phyloP scores from a whole-genome alignment of 2,329 filamentous ascomycete genomes.

The Calonectria honghensis region DNA sequence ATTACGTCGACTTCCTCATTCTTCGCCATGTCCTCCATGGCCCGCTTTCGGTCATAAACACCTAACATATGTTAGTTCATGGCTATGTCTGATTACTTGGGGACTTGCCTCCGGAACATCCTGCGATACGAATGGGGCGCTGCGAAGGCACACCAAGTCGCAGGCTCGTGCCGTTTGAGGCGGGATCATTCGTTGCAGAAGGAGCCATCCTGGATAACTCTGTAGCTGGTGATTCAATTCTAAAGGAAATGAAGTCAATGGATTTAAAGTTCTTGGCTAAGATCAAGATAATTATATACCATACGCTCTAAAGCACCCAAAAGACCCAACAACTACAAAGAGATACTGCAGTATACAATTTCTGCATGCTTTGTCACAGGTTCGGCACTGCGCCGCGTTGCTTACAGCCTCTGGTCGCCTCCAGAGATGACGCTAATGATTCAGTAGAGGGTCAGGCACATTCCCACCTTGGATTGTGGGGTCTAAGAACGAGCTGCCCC shows the following conservation, averaged over 20 bases:
- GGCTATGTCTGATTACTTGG: too few species aligned
- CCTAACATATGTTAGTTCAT: constrained; percentile 45
- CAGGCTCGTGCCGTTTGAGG: constrained; percentile 36
- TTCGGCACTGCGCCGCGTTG: constrained; percentile 22
- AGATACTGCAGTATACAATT: neutral
- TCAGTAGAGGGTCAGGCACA: constrained; percentile 31
- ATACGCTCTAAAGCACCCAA: constrained; percentile 29
- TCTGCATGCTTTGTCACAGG: constrained; percentile 19
- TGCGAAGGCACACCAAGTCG: constrained; percentile 44
- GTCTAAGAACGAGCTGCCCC: neutral
- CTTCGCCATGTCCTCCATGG: constrained; percentile 53
- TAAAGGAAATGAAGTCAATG: neutral
- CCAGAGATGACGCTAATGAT: constrained; percentile 41
- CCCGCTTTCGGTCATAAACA: constrained; percentile 60
- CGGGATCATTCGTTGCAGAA: constrained; percentile 37
- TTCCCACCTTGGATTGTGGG: neutral
- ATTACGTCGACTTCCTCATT: constrained; percentile 56
- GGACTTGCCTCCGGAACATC: constrained; percentile 53
- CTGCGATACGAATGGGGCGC: constrained; percentile 55
- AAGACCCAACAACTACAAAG: neutral
- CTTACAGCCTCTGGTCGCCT: neutral
- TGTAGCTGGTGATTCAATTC: neutral
- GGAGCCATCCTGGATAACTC: constrained; percentile 45
- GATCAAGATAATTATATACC: constrained; percentile 17
- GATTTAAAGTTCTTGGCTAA: neutral